A percentile compares a stretch with the other conserved stretches of the same genome.
phyloP scores from a whole-genome alignment of 345 rosid species.

The Arabidopsis thaliana region DNA sequence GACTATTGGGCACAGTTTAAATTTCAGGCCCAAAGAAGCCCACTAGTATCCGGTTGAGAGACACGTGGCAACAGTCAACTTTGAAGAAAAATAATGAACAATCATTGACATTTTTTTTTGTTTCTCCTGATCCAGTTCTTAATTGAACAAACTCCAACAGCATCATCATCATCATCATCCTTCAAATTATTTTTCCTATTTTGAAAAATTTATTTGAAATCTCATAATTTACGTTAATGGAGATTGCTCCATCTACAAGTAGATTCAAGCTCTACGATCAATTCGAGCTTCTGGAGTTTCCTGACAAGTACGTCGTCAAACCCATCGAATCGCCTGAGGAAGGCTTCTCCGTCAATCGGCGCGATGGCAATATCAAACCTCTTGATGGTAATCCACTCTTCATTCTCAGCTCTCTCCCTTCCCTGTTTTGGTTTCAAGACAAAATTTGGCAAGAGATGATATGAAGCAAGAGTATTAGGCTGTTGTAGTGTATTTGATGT shows the following conservation, averaged over 20 bases:
- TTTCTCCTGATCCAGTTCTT: conserved; percentile 1
- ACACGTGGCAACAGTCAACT: conserved; percentile 34
- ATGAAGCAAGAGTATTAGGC: not conserved
- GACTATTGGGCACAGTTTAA: too few species aligned
- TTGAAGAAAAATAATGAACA: conserved; percentile 6
- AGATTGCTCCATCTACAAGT: conserved; percentile 48
- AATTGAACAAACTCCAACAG: not conserved
- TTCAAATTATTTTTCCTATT: not conserved
- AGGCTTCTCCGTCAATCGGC: conserved; percentile 79
- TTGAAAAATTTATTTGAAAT: not conserved
- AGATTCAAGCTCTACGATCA: conserved; percentile 74
- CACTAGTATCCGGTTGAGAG: not conserved
- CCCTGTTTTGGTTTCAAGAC: not conserved
- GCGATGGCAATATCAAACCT: conserved; percentile 65
- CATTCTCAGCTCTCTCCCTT: not conserved
- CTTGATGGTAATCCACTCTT: conserved; percentile 52
- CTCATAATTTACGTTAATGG: conserved; percentile 45
- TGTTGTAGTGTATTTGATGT: not conserved
- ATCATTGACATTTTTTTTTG: not conserved
- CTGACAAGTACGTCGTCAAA: conserved; percentile 73
- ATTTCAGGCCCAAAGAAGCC: conserved; percentile 29
- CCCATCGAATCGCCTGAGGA: conserved; percentile 60
- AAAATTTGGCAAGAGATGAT: not conserved
- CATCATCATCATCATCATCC: not conserved
- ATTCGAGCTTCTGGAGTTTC: conserved; percentile 75